Evolutionary conservation across 164 flowering plant genomes (phyloP).

Genomic region (Berberis thunbergii): DNA sequence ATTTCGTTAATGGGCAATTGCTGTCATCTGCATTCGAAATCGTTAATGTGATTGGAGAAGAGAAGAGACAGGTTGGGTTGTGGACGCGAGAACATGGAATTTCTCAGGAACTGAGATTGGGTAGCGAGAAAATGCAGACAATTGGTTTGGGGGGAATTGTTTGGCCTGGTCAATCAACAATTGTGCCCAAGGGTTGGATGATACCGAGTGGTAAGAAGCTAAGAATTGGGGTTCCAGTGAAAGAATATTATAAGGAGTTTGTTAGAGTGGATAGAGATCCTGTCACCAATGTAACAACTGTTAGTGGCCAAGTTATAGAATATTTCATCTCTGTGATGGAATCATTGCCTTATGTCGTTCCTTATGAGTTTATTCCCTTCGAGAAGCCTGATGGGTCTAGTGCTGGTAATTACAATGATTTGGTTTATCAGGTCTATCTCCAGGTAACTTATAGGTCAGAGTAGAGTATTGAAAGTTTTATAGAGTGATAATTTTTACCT

Average conservation of each 20-base stretch:
- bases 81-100: conserved; percentile 30
- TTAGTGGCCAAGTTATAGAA: conserved; percentile 4
- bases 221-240: conserved; percentile 33
- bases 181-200: conserved; percentile 34
- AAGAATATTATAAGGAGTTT: conserved; percentile 24
- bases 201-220: conserved; percentile 34
- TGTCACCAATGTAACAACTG: neutral
- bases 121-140: neutral
- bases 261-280: conserved; percentile 13
- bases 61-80: conserved; percentile 25
- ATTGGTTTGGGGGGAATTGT: conserved; percentile 18
- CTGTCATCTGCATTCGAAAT: conserved; percentile 21
- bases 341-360: too few species aligned
- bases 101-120: neutral
- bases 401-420: too few species aligned
- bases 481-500: too few species aligned
- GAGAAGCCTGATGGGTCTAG: too few species aligned
- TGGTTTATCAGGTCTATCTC: too few species aligned
- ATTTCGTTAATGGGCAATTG: conserved; percentile 31
- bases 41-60: conserved; percentile 29
- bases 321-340: too few species aligned
- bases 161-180: conserved; percentile 42
- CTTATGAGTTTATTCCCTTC: too few species aligned
- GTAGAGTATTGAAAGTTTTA: too few species aligned
- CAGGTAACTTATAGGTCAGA: too few species aligned